Conservation (phyloP, 2,329 filamentous ascomycete species). For the Epichloe brachyelytri region DNA sequence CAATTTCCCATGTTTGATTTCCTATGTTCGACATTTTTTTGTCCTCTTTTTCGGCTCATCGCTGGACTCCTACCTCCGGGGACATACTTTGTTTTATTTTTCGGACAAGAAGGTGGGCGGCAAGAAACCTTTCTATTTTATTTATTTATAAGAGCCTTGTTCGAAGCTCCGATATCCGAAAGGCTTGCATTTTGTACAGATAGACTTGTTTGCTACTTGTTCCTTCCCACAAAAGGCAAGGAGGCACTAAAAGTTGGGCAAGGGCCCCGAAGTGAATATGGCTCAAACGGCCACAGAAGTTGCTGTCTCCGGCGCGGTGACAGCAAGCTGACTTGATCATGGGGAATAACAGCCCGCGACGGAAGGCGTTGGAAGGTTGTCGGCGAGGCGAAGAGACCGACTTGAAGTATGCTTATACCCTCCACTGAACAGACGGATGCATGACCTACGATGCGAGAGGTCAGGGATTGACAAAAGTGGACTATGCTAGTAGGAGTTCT, state of each 20-base stretch:
- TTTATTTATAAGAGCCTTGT: background rate
- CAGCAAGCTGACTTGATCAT: conserved; percentile 1
- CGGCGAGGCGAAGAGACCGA: conserved; percentile 23
- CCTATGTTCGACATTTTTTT: conserved; percentile 16
- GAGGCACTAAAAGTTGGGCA: conserved; percentile 22
- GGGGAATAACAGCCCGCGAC: background rate
- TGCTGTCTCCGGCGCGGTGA: conserved; percentile 2
- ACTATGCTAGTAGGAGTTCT: conserved; percentile 22
- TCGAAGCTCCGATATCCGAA: conserved; percentile 2
- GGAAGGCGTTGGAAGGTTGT: conserved; percentile 26
- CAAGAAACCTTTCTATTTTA: background rate
- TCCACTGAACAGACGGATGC: conserved; percentile 13
- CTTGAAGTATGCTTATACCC: conserved; percentile 26
- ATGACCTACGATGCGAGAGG: conserved; percentile 22
- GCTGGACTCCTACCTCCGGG: conserved; percentile 2
- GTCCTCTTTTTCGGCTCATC: background rate
- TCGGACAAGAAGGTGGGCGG: conserved; percentile 4
- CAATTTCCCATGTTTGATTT: conserved; percentile 11
- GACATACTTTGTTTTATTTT: conserved; percentile 2
- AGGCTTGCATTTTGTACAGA: conserved; percentile 25
- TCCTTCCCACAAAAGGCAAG: conserved; percentile 18
- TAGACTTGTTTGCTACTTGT: conserved; percentile 29
- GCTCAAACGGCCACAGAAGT: conserved; percentile 2
- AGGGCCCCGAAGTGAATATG: conserved; percentile 15
- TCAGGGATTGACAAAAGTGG: conserved; percentile 20